Evolutionary conservation across 768 basidiomycete species (phyloP), one percentile per base, ranked within the genome.

Genomic region (Dioszegia aurantiaca): DNA sequence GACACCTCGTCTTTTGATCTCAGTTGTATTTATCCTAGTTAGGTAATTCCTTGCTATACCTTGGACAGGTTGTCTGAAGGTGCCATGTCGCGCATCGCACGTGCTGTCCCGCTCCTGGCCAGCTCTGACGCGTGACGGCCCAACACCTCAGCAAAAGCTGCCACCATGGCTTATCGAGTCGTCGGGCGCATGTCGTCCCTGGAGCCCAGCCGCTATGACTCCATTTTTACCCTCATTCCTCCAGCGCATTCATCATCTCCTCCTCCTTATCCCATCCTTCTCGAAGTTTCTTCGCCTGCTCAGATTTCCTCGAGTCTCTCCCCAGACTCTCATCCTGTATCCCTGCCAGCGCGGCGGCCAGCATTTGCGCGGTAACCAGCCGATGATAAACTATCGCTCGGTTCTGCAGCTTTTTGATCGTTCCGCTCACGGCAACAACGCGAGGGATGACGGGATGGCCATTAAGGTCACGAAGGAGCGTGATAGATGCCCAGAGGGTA

Each of bases 361-460:
- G 31, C 41, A 64, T 43, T 48, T 45, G 31, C 4, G 62, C 72
- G 1, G 65, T 61, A 9, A 70, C 56, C 12, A 41, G 23, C 16
- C 72, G 55, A 55, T 73, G 72, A 58, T 73, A 69, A 8, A 54
- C 59, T 28, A 68, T 64, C 2, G 64, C 68, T 8, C 52, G 51
- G 44, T 69, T 71, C 55, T 92, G 90, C 0, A 84, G 83, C 46
- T 93, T 89, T 74, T 87, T 90, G 56, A 93, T 87, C 0, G 90
- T 93, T 0, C 91, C 90, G 47, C 89, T 89, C 14, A 90, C 79
- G 65, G 88, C 89, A 0, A 92, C 79, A 4, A 93, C 86, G 60
- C 88, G 81, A 0, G 90, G 90, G 24, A 92, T 82, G 55, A 83
- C 82, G 19, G 78, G 79, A 36, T 76, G 64, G 1, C 84, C 83